Base-by-base conservation (phyloP, 495 filamentous ascomycete species). In the Arthonia radiata region DNA sequence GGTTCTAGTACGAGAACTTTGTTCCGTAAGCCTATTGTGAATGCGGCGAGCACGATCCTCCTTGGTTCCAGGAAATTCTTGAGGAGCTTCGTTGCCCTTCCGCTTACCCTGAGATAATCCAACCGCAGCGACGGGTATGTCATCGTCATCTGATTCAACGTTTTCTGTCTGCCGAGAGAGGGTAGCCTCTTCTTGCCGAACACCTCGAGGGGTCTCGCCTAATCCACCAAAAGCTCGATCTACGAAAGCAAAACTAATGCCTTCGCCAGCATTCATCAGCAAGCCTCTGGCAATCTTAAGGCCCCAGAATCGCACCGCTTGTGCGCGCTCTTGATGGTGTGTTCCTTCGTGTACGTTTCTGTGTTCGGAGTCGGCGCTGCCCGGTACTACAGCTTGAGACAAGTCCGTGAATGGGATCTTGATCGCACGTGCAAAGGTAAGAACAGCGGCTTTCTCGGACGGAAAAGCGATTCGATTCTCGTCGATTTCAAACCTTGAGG, bases 171-270 rank as follows among this genome's bases (percentile, higher is more conserved):
- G 7, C 6, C 11, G 7, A 22, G 19, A 16, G 27, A 45, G 24
- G 17, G 25, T 24, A 18, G 19, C n/a, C 35, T 48, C 43, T 21
- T 43, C 45, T 13, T 12, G 38, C 25, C 23, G 19, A 25, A 43
- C 31, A 12, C 25, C 34, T 4, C 26, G 26, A 35, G 42, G 37
- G 0, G 37, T 34, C 8, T 48, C 48, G 4, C 56, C 56, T 5
- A 61, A 39, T 2, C 65, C 69, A 14, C 67, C 63, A 36, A 75
- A 77, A 2, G 68, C 67, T 9, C 50, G 50, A 37, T 73, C 66
- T 26, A 66, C 57, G 34, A 58, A 64, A 6, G 43, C 44, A 44
- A 59, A 71, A 19, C 63, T 56, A 24, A 75, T 46, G 4, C 51
- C 54, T 27, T 57, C 54, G 0, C 54, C 60, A n/a, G 59, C 59